phyloP scores from a whole-genome alignment of 257 asterid genomes.

The Paulownia fortunei region DNA sequence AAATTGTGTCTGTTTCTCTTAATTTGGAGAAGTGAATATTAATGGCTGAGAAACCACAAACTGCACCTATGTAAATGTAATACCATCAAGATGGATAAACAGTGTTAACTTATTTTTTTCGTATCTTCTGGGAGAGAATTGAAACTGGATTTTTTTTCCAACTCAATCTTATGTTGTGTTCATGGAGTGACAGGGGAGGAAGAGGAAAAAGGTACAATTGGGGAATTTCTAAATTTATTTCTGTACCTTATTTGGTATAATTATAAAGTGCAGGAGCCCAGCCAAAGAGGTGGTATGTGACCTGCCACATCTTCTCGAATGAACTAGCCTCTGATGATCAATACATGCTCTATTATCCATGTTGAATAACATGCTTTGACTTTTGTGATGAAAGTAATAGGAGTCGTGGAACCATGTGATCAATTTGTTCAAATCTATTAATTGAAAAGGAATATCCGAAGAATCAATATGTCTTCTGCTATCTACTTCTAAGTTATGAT shows the following conservation, averaged over 20 bases:
- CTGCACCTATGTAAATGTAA: not conserved
- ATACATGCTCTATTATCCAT: not conserved
- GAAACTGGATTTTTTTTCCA: not conserved
- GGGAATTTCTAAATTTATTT: not conserved
- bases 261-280: not conserved
- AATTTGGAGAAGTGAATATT: not conserved
- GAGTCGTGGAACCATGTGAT: not conserved
- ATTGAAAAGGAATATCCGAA: not conserved
- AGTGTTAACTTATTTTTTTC: not conserved
- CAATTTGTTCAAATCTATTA: not conserved
- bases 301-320: not conserved
- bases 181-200: not conserved
- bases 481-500: not conserved
- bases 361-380: not conserved
- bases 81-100: not conserved
- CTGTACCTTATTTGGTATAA: not conserved
- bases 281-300: not conserved
- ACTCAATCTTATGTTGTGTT: not conserved
- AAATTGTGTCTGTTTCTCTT: conserved; percentile 1
- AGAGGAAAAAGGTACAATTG: not conserved
- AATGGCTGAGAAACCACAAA: not conserved
- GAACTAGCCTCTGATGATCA: not conserved
- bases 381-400: not conserved
- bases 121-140: not conserved
- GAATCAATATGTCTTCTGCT: not conserved